Conservation (phyloP, 1,284 basidiomycete species). For the Veloboletus limbatus region DNA sequence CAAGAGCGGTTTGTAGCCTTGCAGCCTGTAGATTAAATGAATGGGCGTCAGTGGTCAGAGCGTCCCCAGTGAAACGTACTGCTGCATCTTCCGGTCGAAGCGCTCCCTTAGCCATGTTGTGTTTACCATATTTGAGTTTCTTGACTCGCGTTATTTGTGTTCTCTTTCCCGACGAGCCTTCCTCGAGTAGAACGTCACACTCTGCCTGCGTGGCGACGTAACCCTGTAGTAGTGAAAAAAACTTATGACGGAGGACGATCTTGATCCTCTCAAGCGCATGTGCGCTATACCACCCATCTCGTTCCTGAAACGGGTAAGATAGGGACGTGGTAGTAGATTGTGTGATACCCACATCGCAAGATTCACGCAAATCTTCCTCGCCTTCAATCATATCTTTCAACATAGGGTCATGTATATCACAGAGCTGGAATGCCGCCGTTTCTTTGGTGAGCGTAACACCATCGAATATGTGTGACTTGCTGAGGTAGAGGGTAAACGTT, state of each 20-base stretch:
- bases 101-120: conserved; percentile 84
- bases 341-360: conserved; percentile 60
- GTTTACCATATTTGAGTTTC: conserved; percentile 61
- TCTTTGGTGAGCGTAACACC: conserved; percentile 76
- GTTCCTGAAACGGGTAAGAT: conserved; percentile 47
- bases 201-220: conserved; percentile 68
- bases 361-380: conserved; percentile 60
- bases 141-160: conserved; percentile 41
- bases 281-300: conserved; percentile 83
- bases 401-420: conserved; percentile 87
- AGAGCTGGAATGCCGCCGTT: conserved; percentile 89
- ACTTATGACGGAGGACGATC: conserved; percentile 81
- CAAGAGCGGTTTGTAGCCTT: conserved; percentile 54
- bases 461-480: conserved; percentile 85
- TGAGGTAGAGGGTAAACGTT: conserved; percentile 17
- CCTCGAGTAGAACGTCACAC: conserved; percentile 59
- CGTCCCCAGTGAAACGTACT: conserved; percentile 39
- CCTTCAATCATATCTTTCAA: conserved; percentile 77
- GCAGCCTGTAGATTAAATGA: conserved; percentile 41
- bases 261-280: conserved; percentile 80
- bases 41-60: neutral
- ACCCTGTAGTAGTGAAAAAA: conserved; percentile 79
- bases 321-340: neutral
- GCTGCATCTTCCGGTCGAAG: conserved; percentile 76
- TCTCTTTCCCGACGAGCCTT: conserved; percentile 44